Conservation (phyloP, 805 yeast genomes). For the Aciculoconidium aculeatum region DNA sequence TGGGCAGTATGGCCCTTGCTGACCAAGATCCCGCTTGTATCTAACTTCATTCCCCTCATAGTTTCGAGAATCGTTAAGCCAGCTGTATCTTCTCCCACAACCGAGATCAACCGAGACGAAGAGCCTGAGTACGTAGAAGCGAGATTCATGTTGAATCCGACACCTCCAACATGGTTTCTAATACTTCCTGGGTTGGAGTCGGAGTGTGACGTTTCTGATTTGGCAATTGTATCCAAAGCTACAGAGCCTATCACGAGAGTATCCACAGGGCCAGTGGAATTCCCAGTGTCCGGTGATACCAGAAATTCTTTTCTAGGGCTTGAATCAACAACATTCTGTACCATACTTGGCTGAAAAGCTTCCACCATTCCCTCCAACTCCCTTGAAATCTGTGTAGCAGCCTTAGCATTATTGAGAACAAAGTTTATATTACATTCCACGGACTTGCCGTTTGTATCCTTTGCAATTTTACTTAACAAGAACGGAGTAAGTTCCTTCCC, state of each 20-base stretch:
- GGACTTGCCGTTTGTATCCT: conserved; percentile 63
- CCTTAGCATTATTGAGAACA: conserved; percentile 68
- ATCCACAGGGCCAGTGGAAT: neutral
- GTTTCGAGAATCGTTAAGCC: conserved; percentile 37
- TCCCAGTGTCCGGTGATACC: neutral
- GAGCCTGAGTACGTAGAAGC: conserved; percentile 41
- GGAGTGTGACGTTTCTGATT: conserved; percentile 18
- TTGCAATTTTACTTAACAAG: conserved; percentile 57
- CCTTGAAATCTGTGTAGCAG: conserved; percentile 63
- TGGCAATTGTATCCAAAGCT: conserved; percentile 68
- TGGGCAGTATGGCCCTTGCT: conserved; percentile 49
- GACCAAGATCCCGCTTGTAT: conserved; percentile 36
- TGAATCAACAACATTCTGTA: neutral
- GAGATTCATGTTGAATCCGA: conserved; percentile 72
- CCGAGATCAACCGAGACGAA: conserved; percentile 45
- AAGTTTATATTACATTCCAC: conserved; percentile 67
- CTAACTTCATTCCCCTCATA: conserved; percentile 21
- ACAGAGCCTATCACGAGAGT: conserved; percentile 61
- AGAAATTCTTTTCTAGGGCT: neutral
- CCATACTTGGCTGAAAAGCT: neutral
- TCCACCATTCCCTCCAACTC: conserved; percentile 28
- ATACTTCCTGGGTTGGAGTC: conserved; percentile 75
- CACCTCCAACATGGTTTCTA: conserved; percentile 68
- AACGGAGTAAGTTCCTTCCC: conserved; percentile 85
- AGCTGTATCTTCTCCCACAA: conserved; percentile 54